phyloP scores from a whole-genome alignment of 1,139 yeast genomes.

The Nakaseomyces sp. region DNA sequence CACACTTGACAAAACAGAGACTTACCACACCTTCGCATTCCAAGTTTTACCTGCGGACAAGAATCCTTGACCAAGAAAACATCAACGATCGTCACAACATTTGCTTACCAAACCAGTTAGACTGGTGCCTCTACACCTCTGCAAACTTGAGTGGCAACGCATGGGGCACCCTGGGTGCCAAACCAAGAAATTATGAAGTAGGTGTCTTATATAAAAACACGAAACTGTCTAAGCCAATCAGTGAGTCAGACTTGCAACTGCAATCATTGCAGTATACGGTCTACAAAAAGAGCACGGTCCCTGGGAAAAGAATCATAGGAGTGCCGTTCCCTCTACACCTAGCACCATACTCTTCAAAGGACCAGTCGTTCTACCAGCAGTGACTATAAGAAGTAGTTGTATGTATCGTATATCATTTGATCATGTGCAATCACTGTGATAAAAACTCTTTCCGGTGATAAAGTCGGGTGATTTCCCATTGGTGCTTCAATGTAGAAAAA shows the following conservation, averaged over 20 bases:
- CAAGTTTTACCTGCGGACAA: constrained; percentile 34
- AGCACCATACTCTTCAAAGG: neutral
- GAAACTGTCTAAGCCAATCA: neutral
- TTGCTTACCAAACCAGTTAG: constrained; percentile 30
- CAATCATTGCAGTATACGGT: constrained; percentile 12
- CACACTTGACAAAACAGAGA: constrained; percentile 22
- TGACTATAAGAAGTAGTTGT: neutral
- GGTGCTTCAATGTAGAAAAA: no score
- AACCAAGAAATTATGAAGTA: constrained; percentile 41
- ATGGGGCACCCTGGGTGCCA: constrained; percentile 43
- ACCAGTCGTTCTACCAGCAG: constrained; percentile 1
- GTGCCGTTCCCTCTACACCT: neutral
- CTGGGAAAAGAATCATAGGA: neutral
- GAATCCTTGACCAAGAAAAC: constrained; percentile 29
- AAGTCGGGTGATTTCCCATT: no score
- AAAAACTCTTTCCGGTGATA: no score
- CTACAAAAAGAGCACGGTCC: neutral
- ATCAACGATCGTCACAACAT: constrained; percentile 28
- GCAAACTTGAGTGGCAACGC: constrained; percentile 61
- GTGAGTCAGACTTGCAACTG: constrained; percentile 32
- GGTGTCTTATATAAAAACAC: constrained; percentile 42
- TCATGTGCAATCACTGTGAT: neutral
- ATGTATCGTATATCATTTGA: neutral
- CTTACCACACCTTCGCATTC: constrained; percentile 37
- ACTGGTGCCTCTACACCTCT: constrained; percentile 61